Conservation (phyloP, 495 filamentous ascomycete species). For the Articulospora tetracladia region DNA sequence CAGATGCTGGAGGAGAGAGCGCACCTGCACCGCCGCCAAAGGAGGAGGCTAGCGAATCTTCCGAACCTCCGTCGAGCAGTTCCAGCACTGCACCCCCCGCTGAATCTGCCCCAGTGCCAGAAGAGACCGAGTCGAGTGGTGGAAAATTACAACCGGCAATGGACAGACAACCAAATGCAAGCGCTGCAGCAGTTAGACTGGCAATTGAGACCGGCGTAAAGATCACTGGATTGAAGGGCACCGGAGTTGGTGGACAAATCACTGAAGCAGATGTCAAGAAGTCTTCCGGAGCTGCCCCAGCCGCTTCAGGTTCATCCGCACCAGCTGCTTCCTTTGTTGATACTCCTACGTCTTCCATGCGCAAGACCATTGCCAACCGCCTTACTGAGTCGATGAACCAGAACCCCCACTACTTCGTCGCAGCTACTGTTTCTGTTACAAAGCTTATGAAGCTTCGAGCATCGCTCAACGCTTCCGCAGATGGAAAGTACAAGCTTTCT, state of each 20-base stretch:
- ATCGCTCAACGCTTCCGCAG: slow-evolving; percentile 81
- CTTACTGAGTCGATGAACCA: slow-evolving; percentile 84
- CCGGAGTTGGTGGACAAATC: slow-evolving; percentile 80
- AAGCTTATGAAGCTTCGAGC: slow-evolving; percentile 96
- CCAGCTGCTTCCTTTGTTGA: slow-evolving; percentile 74
- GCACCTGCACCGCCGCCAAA: slow-evolving; percentile 56
- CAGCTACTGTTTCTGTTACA: slow-evolving; percentile 76
- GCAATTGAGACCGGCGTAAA: slow-evolving; percentile 84
- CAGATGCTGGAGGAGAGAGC: slow-evolving; percentile 88
- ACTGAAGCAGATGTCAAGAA: slow-evolving; percentile 94
- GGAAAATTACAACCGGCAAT: slow-evolving; percentile 79
- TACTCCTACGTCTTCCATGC: slow-evolving; percentile 83
- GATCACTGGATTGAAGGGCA: slow-evolving; percentile 78
- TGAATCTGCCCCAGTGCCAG: slow-evolving; percentile 52
- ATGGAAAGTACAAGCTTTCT: slow-evolving; percentile 96
- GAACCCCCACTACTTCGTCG: slow-evolving; percentile 98
- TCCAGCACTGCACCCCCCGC: slow-evolving; percentile 57
- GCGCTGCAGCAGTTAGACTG: slow-evolving; percentile 71
- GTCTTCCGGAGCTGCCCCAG: slow-evolving; percentile 36
- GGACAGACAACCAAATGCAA: slow-evolving; percentile 70
- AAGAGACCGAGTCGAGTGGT: slow-evolving; percentile 70
- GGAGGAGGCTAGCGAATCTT: slow-evolving; percentile 58
- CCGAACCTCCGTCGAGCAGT: slow-evolving; percentile 49
- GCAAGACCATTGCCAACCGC: slow-evolving; percentile 93
- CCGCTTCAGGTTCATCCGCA: slow-evolving; percentile 38